phyloP scores from a whole-genome alignment of 345 rosid species.

The Hevea brasiliensis region DNA sequence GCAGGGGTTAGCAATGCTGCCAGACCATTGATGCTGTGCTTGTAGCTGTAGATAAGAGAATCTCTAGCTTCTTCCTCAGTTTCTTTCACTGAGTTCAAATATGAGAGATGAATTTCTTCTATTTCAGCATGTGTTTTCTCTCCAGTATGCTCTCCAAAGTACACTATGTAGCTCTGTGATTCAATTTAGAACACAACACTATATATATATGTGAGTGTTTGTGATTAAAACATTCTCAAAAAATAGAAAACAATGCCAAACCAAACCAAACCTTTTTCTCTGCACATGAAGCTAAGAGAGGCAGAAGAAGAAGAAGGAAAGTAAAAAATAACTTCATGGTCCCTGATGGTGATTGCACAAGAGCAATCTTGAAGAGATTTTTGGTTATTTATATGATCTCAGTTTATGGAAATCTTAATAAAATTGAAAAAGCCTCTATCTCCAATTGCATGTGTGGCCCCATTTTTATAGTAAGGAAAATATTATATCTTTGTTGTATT shows the following conservation, averaged over 20 bases:
- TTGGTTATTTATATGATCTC: not conserved
- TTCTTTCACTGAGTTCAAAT: slow-evolving; percentile 58
- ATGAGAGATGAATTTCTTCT: slow-evolving; percentile 62
- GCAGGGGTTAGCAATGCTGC: slow-evolving; percentile 63
- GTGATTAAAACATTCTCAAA: no score
- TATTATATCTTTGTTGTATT: no score
- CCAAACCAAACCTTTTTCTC: slow-evolving; percentile 47
- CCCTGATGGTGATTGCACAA: not conserved
- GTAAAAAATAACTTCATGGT: not conserved
- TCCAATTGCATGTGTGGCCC: no score
- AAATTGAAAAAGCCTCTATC: no score
- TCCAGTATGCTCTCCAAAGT: slow-evolving; percentile 61
- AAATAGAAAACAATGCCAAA: not conserved
- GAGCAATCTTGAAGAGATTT: not conserved
- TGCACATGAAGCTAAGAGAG: slow-evolving; percentile 44
- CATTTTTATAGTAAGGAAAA: no score
- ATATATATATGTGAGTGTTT: no score
- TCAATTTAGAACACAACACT: not conserved
- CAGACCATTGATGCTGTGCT: slow-evolving; percentile 82
- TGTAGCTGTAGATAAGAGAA: slow-evolving; percentile 85
- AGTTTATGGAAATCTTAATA: no score
- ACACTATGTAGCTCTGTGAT: slow-evolving; percentile 64
- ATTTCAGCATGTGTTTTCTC: slow-evolving; percentile 53
- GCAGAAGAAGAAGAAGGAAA: slow-evolving; percentile 38
- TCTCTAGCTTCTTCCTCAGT: slow-evolving; percentile 58